Evolutionary conservation across 1,284 basidiomycete genomes (phyloP).

Genomic region (Trichosporon sp.): DNA sequence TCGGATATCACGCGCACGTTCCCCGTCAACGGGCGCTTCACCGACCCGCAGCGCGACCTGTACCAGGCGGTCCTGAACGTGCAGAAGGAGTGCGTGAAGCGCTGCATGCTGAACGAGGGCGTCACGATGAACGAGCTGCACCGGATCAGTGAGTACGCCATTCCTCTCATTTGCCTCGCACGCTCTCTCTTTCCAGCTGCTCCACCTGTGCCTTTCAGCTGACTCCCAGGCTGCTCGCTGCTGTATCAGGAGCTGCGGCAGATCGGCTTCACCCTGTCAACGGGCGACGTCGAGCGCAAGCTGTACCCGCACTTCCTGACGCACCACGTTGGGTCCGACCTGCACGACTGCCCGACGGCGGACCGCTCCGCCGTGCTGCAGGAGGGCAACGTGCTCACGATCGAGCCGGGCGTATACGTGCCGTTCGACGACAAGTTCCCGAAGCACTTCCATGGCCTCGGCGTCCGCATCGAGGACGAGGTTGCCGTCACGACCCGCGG

Average conservation of each 20-base stretch:
- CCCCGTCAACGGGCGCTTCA: slow-evolving; percentile 77
- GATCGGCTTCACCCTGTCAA: slow-evolving; percentile 68
- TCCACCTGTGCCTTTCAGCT: background rate
- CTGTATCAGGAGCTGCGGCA: slow-evolving; percentile 70
- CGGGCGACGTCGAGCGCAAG: slow-evolving; percentile 68
- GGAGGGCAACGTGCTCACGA: slow-evolving; percentile 80
- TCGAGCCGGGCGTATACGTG: slow-evolving; percentile 61
- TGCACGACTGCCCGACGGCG: slow-evolving; percentile 52
- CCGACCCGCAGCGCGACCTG: slow-evolving; percentile 72
- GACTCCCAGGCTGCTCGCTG: slow-evolving; percentile 57
- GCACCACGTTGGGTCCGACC: slow-evolving; percentile 53
- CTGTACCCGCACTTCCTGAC: slow-evolving; percentile 79
- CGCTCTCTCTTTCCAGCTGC: background rate
- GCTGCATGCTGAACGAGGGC: slow-evolving; percentile 54
- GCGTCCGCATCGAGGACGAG: slow-evolving; percentile 88
- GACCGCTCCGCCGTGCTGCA: slow-evolving; percentile 54
- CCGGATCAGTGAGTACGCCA: slow-evolving; percentile 53
- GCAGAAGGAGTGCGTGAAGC: slow-evolving; percentile 52
- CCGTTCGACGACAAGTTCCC: slow-evolving; percentile 73
- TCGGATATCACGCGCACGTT: slow-evolving; percentile 96
- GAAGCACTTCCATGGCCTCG: slow-evolving; percentile 78
- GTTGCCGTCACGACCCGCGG: slow-evolving; percentile 68
- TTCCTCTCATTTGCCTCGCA: background rate
- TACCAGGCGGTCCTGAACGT: slow-evolving; percentile 63
- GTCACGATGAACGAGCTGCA: slow-evolving; percentile 75